Evolutionary conservation across 306 rosid genomes (phyloP), one percentile per base, ranked within the genome.

Genomic region (Sicyos baderoa): DNA sequence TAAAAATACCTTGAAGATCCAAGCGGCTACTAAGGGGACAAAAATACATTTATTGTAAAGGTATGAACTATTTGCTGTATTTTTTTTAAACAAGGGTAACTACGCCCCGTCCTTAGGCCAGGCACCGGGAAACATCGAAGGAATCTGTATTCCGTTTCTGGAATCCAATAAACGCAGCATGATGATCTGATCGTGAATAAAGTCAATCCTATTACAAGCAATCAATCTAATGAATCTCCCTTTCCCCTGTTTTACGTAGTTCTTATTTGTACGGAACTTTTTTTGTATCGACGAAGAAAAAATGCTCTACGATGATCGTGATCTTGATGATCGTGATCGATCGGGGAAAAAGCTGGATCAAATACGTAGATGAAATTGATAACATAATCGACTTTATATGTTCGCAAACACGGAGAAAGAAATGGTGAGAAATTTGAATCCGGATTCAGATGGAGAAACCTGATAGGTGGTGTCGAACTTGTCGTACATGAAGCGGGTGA

Each of bases 401-500:
- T n/a, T n/a, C n/a, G n/a, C n/a, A n/a, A n/a, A n/a, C n/a, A n/a
- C n/a, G n/a, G n/a, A n/a, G n/a, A n/a, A n/a, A n/a, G n/a, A n/a
- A n/a, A n/a, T n/a, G n/a, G n/a, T n/a, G n/a, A n/a, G 32, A 27
- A 25, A 50, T 23, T 13, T 68, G 19, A 2, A 19, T 37, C 70
- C 53, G 15, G 70, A 44, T n/a, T n/a, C n/a, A 27, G 12, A 29
- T 1, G 4, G 64, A 5, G 49, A 86, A n/a, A n/a, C 97, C 95
- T 90, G 97, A 74, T 90, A 90, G 77, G 92, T 90, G 77, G 97
- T 82, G 58, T 90, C 95, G 76, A 90, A 90, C 82, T 90, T 90
- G 85, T 90, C 97, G 85, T 90, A 90, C 97, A 90, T 90, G 83
- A 90, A 88, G 77, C 97, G 97, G 58, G 97, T 90, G 85, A 90